Percentiles rank a stretch among this genome's conserved stretches.
Conservation (phyloP, 2,329 filamentous ascomycete genomes). For the Trichoderma breve region DNA sequence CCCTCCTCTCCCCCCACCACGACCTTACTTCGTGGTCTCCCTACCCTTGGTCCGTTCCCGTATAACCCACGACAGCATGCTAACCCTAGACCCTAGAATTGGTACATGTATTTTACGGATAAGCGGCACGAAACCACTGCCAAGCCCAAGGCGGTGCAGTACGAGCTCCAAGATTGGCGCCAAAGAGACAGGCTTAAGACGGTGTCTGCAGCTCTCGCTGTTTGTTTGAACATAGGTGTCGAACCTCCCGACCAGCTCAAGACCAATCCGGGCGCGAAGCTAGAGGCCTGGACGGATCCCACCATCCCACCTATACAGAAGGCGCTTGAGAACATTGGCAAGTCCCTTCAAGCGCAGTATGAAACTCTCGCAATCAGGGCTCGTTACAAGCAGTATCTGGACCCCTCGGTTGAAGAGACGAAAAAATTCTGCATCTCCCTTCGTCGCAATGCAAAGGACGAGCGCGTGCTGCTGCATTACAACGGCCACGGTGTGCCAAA, state of each 20-base stretch:
- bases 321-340: conserved; percentile 90
- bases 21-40: not conserved
- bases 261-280: conserved; percentile 86
- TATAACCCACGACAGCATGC: not conserved
- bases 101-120: conserved; percentile 99
- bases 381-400: conserved; percentile 95
- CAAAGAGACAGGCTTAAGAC: conserved; percentile 97
- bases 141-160: conserved; percentile 68
- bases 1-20: not conserved
- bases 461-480: conserved; percentile 96
- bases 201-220: conserved; percentile 87
- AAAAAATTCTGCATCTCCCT: conserved; percentile 94
- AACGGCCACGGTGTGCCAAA: conserved; percentile 97
- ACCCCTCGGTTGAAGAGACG: conserved; percentile 95
- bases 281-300: conserved; percentile 97
- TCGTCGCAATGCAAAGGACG: conserved; percentile 89
- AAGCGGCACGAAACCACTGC: conserved; percentile 95
- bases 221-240: conserved; percentile 96
- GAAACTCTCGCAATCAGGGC: conserved; percentile 92
- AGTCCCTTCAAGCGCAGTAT: conserved; percentile 93
- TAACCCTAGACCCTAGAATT: conserved; percentile 59
- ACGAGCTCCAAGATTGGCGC: conserved; percentile 85
- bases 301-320: conserved; percentile 77
- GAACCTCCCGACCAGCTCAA: conserved; percentile 97
- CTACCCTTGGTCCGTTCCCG: not conserved